A percentile compares a stretch with the other conserved stretches of the same genome.
Evolutionary conservation across 768 basidiomycete genomes (phyloP).

Genomic region (Royoungia palumana): DNA sequence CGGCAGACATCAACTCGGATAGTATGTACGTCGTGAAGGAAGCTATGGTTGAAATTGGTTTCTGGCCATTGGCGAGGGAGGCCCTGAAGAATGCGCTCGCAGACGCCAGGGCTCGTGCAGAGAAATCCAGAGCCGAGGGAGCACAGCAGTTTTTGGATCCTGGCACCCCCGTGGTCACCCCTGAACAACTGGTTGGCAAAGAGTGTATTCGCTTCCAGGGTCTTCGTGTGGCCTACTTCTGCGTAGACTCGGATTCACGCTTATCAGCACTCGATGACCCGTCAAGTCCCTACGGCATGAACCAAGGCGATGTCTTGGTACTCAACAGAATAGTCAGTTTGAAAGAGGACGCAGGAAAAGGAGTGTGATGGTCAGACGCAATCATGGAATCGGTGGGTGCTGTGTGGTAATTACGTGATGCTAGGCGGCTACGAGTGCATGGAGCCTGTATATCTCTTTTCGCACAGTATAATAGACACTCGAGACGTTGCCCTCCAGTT

Average conservation of each 20-base stretch:
- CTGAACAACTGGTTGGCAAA: slow-evolving; percentile 77
- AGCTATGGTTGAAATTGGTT: slow-evolving; percentile 85
- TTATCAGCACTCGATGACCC: slow-evolving; percentile 61
- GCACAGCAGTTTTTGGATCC: slow-evolving; percentile 36
- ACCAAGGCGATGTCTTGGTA: slow-evolving; percentile 75
- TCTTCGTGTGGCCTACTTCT: slow-evolving; percentile 91
- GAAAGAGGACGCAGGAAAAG: slow-evolving; percentile 91
- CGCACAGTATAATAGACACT: slow-evolving; percentile 88
- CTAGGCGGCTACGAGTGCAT: slow-evolving; percentile 80
- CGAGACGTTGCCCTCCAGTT: slow-evolving; percentile 86
- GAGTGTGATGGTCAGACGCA: slow-evolving; percentile 10
- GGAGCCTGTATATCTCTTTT: slow-evolving; percentile 83
- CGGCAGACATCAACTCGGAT: slow-evolving; percentile 76
- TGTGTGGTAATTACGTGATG: slow-evolving; percentile 6
- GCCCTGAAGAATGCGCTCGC: slow-evolving; percentile 60
- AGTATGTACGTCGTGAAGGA: slow-evolving; percentile 77
- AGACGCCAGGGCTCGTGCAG: slow-evolving; percentile 62
- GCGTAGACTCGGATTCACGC: slow-evolving; percentile 82
- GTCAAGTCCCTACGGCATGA: slow-evolving; percentile 38
- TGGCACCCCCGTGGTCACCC: slow-evolving; percentile 66
- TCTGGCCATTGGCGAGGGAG: slow-evolving; percentile 77
- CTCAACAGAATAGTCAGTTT: slow-evolving; percentile 90
- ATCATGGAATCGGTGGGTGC: not conserved
- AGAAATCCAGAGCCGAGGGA: slow-evolving; percentile 50
- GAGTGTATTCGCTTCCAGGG: slow-evolving; percentile 98